These are phyloP conservation scores for Hydnomerulius pinastri DNA, from an alignment of 768 basidiomycete species.

Conservation along the genomic window DNA sequence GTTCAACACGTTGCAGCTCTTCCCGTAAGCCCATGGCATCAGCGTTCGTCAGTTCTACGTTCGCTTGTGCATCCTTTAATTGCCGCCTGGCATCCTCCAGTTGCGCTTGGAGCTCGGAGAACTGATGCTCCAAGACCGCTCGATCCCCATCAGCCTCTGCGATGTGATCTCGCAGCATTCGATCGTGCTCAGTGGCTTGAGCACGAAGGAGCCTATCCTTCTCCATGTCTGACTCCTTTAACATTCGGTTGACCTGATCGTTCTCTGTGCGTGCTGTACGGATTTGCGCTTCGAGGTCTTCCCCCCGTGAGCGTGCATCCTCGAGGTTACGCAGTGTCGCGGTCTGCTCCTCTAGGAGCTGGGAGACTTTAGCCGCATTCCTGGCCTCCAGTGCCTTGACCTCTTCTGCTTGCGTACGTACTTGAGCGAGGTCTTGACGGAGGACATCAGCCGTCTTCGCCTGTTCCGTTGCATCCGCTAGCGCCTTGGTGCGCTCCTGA, in stretches of 20 bases:
- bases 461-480: slow-evolving; percentile 71
- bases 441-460: slow-evolving; percentile 57
- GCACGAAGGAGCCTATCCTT: slow-evolving; percentile 75
- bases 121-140: slow-evolving; percentile 88
- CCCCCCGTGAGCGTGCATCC: slow-evolving; percentile 71
- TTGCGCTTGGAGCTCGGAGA: slow-evolving; percentile 66
- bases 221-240: slow-evolving; percentile 70
- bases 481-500: slow-evolving; percentile 52
- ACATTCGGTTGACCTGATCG: slow-evolving; percentile 60
- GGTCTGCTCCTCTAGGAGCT: slow-evolving; percentile 77
- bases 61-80: slow-evolving; percentile 60
- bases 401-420: slow-evolving; percentile 63
- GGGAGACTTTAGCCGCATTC: slow-evolving; percentile 62
- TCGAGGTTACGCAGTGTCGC: slow-evolving; percentile 68
- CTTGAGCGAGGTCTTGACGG: slow-evolving; percentile 64
- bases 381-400: slow-evolving; percentile 66
- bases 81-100: slow-evolving; percentile 63
- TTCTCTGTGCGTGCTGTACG: slow-evolving; percentile 70
- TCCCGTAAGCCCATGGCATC: slow-evolving; percentile 71
- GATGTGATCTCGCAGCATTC: slow-evolving; percentile 79
- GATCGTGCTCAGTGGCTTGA: slow-evolving; percentile 71
- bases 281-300: slow-evolving; percentile 76
- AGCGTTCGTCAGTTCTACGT: slow-evolving; percentile 63
- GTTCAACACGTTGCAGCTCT: slow-evolving; percentile 70
- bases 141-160: slow-evolving; percentile 94